Evolutionary conservation across 768 basidiomycete genomes (phyloP), one percentile per base, ranked within the genome.

Genomic region (Tricholoma furcatifolium): DNA sequence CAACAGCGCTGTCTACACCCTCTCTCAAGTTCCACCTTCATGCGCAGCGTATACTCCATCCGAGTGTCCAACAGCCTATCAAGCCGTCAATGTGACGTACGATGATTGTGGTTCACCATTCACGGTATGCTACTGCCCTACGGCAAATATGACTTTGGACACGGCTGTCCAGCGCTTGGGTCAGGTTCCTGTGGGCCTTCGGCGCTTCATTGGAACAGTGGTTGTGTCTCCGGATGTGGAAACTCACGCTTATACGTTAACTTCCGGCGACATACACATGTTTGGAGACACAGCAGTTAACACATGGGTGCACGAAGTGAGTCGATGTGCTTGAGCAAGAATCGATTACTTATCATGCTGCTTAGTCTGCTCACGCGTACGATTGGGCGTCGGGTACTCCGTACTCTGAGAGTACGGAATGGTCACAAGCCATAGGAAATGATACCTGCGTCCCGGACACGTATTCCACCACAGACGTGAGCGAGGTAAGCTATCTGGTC

Each of bases 281-380:
- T 70, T 70, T 46, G 68, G 65, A 1, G 61, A 64, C 39, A 45
- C 58, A 10, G 43, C 35, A 18, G 56, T 66, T 50, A 53, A 70
- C 24, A 51, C 60, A 10, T 68, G 68, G 68, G 47, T 70, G 10
- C 70, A 71, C 42, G 69, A 71, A 64, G 68, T 70, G 45, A 18
- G 60, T 45, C 46, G 14, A 6, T 1, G 35, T 49, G 11, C n/a
- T 38, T 31, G 14, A 20, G 39, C 24, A 48, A 18, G 10, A 12
- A 6, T 8, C 11, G 0, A 11, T 1, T 10, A 30, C 15, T 11
- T 42, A 38, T 12, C 9, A n/a, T 1, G 5, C 11, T 58, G 8
- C 6, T 3, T 17, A 71, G 68, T 49, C 64, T 27, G 60, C 53
- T 18, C 70, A 71, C 51, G 61, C 70, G n/a, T 70, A 55, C 54